phyloP scores from a whole-genome alignment of 2,329 filamentous ascomycete species.

The Didymellaceae sp. region DNA sequence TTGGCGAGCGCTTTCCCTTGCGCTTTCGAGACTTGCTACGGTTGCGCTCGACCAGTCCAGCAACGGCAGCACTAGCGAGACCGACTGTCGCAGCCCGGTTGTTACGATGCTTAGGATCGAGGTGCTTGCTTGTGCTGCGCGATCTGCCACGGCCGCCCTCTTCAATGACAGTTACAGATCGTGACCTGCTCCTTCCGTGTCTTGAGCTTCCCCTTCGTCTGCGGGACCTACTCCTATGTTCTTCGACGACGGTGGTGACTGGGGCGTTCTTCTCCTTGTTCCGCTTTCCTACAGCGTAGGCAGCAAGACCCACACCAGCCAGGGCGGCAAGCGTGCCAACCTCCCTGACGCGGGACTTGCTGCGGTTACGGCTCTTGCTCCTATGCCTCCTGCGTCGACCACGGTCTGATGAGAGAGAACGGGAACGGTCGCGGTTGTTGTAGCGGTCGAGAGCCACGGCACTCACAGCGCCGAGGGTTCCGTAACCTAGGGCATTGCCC shows the following conservation, averaged over 20 bases:
- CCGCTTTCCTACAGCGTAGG: constrained; percentile 58
- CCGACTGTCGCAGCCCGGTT: constrained; percentile 67
- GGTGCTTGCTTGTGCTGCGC: constrained; percentile 53
- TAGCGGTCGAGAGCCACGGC: constrained; percentile 64
- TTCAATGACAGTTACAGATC: constrained; percentile 47
- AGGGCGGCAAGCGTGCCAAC: constrained; percentile 66
- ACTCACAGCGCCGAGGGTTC: constrained; percentile 66
- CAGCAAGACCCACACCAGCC: constrained; percentile 65
- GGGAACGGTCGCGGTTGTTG: constrained; percentile 55
- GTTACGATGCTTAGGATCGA: constrained; percentile 60
- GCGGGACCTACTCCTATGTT: constrained; percentile 56
- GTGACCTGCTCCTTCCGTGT: constrained; percentile 28
- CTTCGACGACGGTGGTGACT: constrained; percentile 49
- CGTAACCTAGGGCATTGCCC: constrained; percentile 64
- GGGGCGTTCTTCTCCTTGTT: constrained; percentile 57
- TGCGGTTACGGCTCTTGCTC: constrained; percentile 41
- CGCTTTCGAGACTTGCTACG: constrained; percentile 64
- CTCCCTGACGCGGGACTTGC: constrained; percentile 55
- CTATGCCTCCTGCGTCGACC: constrained; percentile 30
- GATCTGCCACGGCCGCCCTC: constrained; percentile 36
- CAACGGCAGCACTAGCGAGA: constrained; percentile 66
- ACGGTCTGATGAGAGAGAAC: constrained; percentile 47
- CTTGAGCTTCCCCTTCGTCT: constrained; percentile 43
- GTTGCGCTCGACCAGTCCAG: constrained; percentile 64
- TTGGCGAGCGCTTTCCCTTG: constrained; percentile 60